Base-by-base conservation (phyloP, 768 basidiomycete genomes). In the Fomitopsis serialis region DNA sequence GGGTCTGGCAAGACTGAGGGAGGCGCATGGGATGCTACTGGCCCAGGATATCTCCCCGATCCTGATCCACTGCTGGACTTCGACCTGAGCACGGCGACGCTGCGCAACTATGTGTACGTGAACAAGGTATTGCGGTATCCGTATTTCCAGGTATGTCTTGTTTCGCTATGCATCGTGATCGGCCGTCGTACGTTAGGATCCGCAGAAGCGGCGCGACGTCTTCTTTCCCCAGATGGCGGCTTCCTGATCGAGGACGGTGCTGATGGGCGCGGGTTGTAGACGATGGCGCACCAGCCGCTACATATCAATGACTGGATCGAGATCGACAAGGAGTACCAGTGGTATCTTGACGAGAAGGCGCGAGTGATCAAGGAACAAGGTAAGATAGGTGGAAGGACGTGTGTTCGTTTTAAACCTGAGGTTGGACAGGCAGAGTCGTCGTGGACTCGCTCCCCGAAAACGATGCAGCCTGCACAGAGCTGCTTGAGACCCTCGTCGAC, bases 271-370 rank as follows among this genome's bases (percentile, higher is more conserved):
- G n/a, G 19, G 12, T 3, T 24, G 21, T 35, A 63, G 63, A 63
- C 64, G 35, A 68, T 66, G 69, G 64, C 70, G 2, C 70, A 72
- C 51, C 70, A 70, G 47, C 64, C 69, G 0, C 68, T 71, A 66
- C 61, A 71, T 35, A 61, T 67, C 47, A 67, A 70, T 57, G 59
- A 70, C 53, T 72, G 70, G 70, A 72, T 72, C 25, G 70, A 72
- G 54, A 66, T 72, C 24, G 68, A 70, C 60, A 63, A 61, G 25
- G 65, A 70, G 35, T 68, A 64, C 59, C 46, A 52, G 43, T 68
- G 66, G 61, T 70, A 71, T 55, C 50, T 70, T 11, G 55, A 59
- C 32, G 58, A 66, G 57, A 72, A 72, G 59, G 58, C 61, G 21
- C 45, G 59, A 13, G 67, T 70, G 17, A 66, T 72, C 42, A 47